phyloP scores from a whole-genome alignment of 352 stramenopile species.

The Pythium sp. region DNA sequence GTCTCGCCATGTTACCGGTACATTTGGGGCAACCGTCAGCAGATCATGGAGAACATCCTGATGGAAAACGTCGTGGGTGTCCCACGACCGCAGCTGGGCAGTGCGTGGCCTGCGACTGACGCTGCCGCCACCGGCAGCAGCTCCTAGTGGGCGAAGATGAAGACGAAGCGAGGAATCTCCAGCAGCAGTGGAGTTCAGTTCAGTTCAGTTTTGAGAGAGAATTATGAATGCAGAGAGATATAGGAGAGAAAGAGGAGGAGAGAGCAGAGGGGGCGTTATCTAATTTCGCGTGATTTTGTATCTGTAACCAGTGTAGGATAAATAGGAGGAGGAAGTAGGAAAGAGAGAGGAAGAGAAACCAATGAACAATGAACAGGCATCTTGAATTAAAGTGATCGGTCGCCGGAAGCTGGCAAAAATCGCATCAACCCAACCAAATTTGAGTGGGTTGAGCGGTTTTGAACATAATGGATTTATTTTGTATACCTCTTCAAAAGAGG shows the following conservation, averaged over 20 bases:
- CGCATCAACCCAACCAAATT: too few relatives aligned
- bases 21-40: slow-evolving; percentile 48
- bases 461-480: too few relatives aligned
- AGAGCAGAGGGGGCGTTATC: background rate
- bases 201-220: background rate
- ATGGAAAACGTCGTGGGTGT: slow-evolving; percentile 43
- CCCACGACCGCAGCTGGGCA: background rate
- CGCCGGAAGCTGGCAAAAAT: too few relatives aligned
- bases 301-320: slow-evolving; percentile 9
- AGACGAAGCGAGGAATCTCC: background rate
- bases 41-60: slow-evolving; percentile 43
- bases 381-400: background rate
- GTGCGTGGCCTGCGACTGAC: slow-evolving; percentile 5
- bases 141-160: background rate
- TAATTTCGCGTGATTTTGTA: slow-evolving; percentile 6
- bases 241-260: background rate
- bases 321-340: background rate
- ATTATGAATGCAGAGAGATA: background rate
- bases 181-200: too few relatives aligned
- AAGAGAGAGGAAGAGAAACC: background rate
- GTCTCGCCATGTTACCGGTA: slow-evolving; percentile 39
- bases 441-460: too few relatives aligned
- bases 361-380: background rate
- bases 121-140: background rate
- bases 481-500: too few relatives aligned